Conservation (phyloP, 2,329 filamentous ascomycete genomes). For the Colletotrichum lindemuthianum region DNA sequence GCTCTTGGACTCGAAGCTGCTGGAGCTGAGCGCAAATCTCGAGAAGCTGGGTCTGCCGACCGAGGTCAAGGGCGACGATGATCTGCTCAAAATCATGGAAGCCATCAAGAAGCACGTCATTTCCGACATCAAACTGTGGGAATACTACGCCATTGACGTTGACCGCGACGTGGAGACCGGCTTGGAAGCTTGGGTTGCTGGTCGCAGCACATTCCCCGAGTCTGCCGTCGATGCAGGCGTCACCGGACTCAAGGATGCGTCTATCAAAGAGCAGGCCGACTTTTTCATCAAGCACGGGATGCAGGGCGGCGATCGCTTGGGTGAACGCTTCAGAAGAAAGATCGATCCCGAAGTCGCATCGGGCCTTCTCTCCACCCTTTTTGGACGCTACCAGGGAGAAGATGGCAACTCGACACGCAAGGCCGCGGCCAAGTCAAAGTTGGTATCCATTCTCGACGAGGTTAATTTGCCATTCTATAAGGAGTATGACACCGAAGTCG, state of each 20-base stretch:
- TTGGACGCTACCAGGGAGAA: conserved; percentile 73
- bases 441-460: conserved; percentile 77
- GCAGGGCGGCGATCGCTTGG: conserved; percentile 76
- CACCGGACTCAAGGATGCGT: conserved; percentile 57
- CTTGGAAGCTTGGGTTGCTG: conserved; percentile 76
- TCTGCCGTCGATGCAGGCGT: conserved; percentile 52
- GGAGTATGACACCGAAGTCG: conserved; percentile 88
- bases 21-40: conserved; percentile 84
- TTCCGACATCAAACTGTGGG: conserved; percentile 83
- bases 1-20: conserved; percentile 67
- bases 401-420: conserved; percentile 58
- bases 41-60: conserved; percentile 78
- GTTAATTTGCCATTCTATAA: conserved; percentile 89
- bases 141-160: conserved; percentile 89
- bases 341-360: conserved; percentile 78
- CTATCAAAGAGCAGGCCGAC: conserved; percentile 62
- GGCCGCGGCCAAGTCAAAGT: conserved; percentile 62
- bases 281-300: conserved; percentile 78
- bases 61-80: conserved; percentile 74
- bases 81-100: conserved; percentile 84
- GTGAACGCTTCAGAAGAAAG: conserved; percentile 79
- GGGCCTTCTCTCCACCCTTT: conserved; percentile 72
- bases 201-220: conserved; percentile 64
- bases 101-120: conserved; percentile 85
- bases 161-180: conserved; percentile 75